These are phyloP conservation scores for Pugionium dolabratum DNA, from an alignment of 345 rosid genomes.

Conservation along the genomic window DNA sequence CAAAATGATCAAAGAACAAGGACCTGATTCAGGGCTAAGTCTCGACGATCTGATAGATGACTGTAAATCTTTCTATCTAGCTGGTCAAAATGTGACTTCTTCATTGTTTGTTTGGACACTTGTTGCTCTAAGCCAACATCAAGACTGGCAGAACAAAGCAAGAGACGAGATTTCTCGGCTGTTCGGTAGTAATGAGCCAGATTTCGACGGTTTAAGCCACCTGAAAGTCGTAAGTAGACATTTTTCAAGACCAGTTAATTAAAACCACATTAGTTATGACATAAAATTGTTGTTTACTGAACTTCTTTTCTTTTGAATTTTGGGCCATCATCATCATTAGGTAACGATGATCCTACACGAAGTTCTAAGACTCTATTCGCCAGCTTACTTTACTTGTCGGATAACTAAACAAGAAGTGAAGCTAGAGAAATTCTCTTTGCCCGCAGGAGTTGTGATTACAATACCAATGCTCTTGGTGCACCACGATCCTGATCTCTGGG, in stretches of 20 bases:
- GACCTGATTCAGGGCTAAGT: conserved; percentile 37
- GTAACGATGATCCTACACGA: conserved; percentile 44
- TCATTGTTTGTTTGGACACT: conserved; percentile 55
- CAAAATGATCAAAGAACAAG: conserved; percentile 37
- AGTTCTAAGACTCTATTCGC: conserved; percentile 41
- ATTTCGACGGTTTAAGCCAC: conserved; percentile 46
- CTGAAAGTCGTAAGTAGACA: conserved; percentile 38
- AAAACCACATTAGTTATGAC: neutral
- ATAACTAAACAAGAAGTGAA: conserved; percentile 42
- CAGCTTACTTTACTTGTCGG: conserved; percentile 42
- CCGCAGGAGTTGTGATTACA: conserved; percentile 39
- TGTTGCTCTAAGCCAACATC: conserved; percentile 53
- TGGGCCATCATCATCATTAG: conserved; percentile 17
- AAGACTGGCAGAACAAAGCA: conserved; percentile 58
- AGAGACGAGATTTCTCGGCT: conserved; percentile 52
- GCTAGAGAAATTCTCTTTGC: conserved; percentile 41
- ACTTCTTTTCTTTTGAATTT: neutral
- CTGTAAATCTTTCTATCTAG: conserved; percentile 64
- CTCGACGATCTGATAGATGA: conserved; percentile 54
- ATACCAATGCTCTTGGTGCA: conserved; percentile 45
- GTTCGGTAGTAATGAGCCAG: conserved; percentile 44
- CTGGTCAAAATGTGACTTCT: conserved; percentile 68
- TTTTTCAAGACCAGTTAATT: conserved; percentile 2
- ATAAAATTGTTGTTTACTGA: neutral
- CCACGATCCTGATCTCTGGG: conserved; percentile 48